phyloP scores from a whole-genome alignment of 495 filamentous ascomycete species.

The Aspergillus cristatus region DNA sequence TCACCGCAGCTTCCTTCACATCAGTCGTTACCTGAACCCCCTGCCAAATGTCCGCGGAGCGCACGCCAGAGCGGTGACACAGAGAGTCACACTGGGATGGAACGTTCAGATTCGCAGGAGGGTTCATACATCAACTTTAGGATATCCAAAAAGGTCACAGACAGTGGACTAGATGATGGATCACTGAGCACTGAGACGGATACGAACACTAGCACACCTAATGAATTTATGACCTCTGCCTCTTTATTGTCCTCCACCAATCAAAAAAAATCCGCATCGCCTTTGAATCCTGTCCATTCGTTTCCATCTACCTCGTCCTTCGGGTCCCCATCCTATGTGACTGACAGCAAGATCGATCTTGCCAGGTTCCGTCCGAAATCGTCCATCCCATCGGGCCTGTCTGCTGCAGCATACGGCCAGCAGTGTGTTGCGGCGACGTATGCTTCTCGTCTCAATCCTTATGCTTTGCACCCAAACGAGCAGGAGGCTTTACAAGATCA shows the following conservation, averaged over 20 bases:
- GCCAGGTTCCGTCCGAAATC: slow-evolving; percentile 51
- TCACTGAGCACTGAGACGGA: slow-evolving; percentile 8
- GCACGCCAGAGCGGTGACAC: too few relatives aligned
- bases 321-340: slow-evolving; percentile 1
- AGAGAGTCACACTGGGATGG: too few relatives aligned
- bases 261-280: slow-evolving; percentile 22
- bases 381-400: slow-evolving; percentile 69
- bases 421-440: slow-evolving; percentile 85
- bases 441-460: slow-evolving; percentile 82
- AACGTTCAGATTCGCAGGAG: too few relatives aligned
- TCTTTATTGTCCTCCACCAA: slow-evolving; percentile 17
- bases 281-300: slow-evolving; percentile 14
- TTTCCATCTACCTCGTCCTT: slow-evolving; percentile 10
- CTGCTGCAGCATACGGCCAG: slow-evolving; percentile 66
- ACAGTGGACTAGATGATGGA: slow-evolving; percentile 1
- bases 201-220: slow-evolving; percentile 17
- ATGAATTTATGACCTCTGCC: slow-evolving; percentile 20
- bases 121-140: too few relatives aligned
- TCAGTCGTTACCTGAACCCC: background rate
- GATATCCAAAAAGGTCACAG: too few relatives aligned
- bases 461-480: slow-evolving; percentile 77
- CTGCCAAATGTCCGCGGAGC: background rate
- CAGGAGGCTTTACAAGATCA: slow-evolving; percentile 69
- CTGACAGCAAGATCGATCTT: slow-evolving; percentile 14
- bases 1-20: slow-evolving; percentile 2